Conservation (phyloP, 192 early-diverging fungal genomes). For the Backusella mclennaniae region DNA sequence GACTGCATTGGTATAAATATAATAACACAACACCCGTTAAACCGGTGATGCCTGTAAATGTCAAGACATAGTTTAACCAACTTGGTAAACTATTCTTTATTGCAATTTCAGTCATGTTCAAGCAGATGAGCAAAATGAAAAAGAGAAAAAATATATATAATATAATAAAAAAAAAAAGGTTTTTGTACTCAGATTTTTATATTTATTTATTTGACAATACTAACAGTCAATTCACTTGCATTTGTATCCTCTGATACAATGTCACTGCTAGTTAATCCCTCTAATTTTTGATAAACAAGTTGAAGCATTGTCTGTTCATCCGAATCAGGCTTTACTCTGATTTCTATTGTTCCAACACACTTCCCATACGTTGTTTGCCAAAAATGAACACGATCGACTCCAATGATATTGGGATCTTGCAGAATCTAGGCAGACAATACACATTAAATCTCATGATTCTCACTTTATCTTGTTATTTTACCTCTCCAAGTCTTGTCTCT, state of each 20-base stretch:
- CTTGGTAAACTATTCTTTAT: conserved; percentile 35
- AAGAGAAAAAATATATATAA: not conserved
- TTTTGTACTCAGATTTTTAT: conserved; percentile 1
- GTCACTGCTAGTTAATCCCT: conserved; percentile 24
- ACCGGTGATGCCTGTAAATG: conserved; percentile 42
- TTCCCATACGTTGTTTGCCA: conserved; percentile 58
- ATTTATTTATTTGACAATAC: conserved; percentile 22
- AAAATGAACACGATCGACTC: conserved; percentile 48
- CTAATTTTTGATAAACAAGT: conserved; percentile 43
- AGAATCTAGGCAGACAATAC: conserved; percentile 23
- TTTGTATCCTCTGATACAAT: conserved; percentile 22
- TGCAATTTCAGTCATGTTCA: conserved; percentile 3
- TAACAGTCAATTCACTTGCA: conserved; percentile 46
- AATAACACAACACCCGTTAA: conserved; percentile 49
- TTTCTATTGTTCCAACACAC: conserved; percentile 45
- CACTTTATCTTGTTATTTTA: not conserved
- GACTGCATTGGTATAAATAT: conserved; percentile 72
- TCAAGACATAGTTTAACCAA: conserved; percentile 47
- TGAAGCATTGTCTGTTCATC: conserved; percentile 50
- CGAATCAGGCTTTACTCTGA: conserved; percentile 42
- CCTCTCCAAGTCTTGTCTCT: conserved; percentile 47
- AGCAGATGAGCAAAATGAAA: conserved; percentile 1
- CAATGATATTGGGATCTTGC: conserved; percentile 45
- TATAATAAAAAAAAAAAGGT: not conserved
- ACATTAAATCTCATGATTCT: not conserved